These are phyloP conservation scores for Sanghuangporus sanghuang DNA, from an alignment of 1,284 basidiomycete genomes.

Conservation along the genomic window DNA sequence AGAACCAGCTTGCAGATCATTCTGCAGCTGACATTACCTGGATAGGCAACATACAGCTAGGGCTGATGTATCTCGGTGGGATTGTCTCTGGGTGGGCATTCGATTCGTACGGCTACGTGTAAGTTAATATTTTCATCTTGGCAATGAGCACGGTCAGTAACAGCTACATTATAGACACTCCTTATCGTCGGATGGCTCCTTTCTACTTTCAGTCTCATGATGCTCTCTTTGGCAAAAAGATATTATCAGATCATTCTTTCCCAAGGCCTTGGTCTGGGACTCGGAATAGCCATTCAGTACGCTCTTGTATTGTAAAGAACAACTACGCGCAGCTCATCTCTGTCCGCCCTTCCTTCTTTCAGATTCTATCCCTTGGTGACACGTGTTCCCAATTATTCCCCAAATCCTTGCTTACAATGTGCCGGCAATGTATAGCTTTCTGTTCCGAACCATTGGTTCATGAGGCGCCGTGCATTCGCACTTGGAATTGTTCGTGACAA, in stretches of 20 bases:
- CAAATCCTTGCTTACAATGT: neutral
- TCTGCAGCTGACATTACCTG: neutral
- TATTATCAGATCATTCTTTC: slow-evolving; percentile 1
- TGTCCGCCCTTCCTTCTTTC: neutral
- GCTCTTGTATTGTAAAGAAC: no score
- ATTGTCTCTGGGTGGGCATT: slow-evolving; percentile 3
- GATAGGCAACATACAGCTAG: slow-evolving; percentile 2
- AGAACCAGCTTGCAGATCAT: neutral
- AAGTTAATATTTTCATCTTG: neutral
- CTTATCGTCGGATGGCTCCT: neutral
- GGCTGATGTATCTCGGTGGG: slow-evolving; percentile 1
- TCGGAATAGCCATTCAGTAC: neutral
- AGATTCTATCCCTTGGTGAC: neutral
- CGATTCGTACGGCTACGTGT: slow-evolving; percentile 3
- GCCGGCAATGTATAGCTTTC: neutral
- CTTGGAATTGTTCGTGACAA: slow-evolving; percentile 4
- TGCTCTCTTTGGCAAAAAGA: neutral
- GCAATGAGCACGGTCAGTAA: neutral
- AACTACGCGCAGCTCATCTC: neutral
- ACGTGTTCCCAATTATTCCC: no score
- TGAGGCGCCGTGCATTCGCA: slow-evolving; percentile 2
- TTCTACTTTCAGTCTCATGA: neutral
- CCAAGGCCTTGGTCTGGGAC: neutral
- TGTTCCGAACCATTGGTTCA: slow-evolving; percentile 8
- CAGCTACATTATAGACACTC: neutral